phyloP scores from a whole-genome alignment of 2,329 filamentous ascomycete genomes.

The Plectosphaerella plurivora region DNA sequence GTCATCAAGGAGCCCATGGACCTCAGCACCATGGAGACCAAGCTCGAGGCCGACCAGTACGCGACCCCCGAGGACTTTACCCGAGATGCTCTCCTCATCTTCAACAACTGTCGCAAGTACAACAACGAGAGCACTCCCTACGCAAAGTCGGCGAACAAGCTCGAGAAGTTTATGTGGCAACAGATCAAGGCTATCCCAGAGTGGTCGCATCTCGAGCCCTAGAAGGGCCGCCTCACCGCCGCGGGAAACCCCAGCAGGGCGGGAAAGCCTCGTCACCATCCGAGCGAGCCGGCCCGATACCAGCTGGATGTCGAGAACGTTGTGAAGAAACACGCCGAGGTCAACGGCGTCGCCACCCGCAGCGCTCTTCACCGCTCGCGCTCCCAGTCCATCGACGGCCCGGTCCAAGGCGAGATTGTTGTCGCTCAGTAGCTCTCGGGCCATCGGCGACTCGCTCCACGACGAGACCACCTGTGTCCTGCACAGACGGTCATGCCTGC shows the following conservation, averaged over 20 bases:
- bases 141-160: constrained; percentile 87
- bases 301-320: not conserved
- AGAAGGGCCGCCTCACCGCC: constrained; percentile 18
- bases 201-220: constrained; percentile 67
- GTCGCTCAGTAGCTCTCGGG: too few relatives aligned
- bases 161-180: constrained; percentile 93
- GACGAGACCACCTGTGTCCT: too few relatives aligned
- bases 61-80: constrained; percentile 89
- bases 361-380: not conserved
- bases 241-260: not conserved
- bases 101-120: constrained; percentile 92
- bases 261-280: not conserved
- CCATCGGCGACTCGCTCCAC: too few relatives aligned
- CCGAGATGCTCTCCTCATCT: constrained; percentile 81
- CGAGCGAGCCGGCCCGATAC: not conserved
- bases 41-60: constrained; percentile 91
- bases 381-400: not conserved
- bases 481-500: too few relatives aligned
- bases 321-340: not conserved
- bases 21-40: constrained; percentile 89
- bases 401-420: too few relatives aligned
- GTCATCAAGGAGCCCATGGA: constrained; percentile 99
- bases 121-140: constrained; percentile 95
- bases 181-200: constrained; percentile 89
- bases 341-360: not conserved